Conservation (phyloP, 257 asterid genomes). For the Salvia splendens region DNA sequence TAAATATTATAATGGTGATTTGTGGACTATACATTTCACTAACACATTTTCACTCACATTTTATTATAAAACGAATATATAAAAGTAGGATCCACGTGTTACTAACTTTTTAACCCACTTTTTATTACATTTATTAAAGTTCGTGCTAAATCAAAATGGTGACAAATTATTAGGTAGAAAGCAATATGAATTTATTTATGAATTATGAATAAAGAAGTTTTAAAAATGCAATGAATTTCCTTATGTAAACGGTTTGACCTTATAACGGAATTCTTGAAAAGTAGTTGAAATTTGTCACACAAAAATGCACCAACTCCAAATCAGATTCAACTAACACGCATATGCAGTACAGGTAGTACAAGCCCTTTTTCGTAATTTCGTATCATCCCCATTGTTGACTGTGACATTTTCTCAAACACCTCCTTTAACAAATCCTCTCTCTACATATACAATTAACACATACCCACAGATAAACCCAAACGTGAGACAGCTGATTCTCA, state of each 20-base stretch:
- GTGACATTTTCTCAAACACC: constrained; percentile 21
- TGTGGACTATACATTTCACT: no score
- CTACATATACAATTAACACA: neutral
- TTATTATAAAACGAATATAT: no score
- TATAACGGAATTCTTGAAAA: constrained; percentile 14
- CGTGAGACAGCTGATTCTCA: neutral
- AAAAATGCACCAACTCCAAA: constrained; percentile 19
- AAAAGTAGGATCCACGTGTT: no score
- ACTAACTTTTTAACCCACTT: no score
- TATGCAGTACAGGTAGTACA: constrained; percentile 49
- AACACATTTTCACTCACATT: no score
- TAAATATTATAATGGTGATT: no score
- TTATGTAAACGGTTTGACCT: neutral
- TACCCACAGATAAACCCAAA: neutral
- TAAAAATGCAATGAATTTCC: neutral
- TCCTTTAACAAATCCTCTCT: constrained; percentile 47
- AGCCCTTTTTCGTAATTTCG: constrained; percentile 29
- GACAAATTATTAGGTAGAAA: no score
- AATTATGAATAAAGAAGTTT: no score
- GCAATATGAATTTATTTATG: no score
- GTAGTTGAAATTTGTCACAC: neutral
- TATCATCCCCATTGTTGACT: constrained; percentile 32
- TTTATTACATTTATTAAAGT: no score
- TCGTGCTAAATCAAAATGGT: no score
- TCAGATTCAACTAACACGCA: constrained; percentile 23